Conservation (phyloP, 1,139 yeast genomes). For the Saccharomyces hybrid region DNA sequence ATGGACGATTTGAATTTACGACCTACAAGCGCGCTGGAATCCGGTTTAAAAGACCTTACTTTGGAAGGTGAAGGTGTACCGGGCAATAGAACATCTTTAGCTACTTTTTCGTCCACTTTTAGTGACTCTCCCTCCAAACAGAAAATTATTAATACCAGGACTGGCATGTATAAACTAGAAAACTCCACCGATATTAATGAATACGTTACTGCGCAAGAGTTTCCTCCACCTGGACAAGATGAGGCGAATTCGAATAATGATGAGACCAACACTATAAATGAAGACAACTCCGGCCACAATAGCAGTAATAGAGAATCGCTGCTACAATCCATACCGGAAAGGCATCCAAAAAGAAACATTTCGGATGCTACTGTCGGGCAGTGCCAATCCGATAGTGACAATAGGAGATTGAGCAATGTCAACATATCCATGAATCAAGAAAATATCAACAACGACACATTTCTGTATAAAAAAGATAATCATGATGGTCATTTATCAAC, state of each 20-base stretch:
- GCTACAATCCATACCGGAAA: slow-evolving; percentile 1
- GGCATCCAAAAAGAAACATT: slow-evolving; percentile 2
- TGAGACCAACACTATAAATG: not conserved
- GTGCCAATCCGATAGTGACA: not conserved
- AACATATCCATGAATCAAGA: not conserved
- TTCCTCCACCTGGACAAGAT: slow-evolving; percentile 7
- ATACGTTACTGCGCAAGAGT: slow-evolving; percentile 25
- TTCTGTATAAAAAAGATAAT: not conserved
- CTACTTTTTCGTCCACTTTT: slow-evolving; percentile 20
- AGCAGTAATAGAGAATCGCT: not conserved
- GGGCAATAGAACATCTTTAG: slow-evolving; percentile 15
- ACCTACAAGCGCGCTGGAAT: slow-evolving; percentile 19
- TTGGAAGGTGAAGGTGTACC: slow-evolving; percentile 7
- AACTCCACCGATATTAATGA: slow-evolving; percentile 19
- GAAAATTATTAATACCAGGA: slow-evolving; percentile 1
- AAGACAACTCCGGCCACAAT: not conserved
- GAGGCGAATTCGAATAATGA: not conserved
- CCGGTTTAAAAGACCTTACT: slow-evolving; percentile 14
- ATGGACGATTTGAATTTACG: slow-evolving; percentile 14
- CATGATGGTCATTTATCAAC: not conserved
- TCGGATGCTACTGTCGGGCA: not conserved
- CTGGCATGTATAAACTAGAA: slow-evolving; percentile 20
- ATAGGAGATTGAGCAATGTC: not conserved
- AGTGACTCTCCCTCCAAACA: slow-evolving; percentile 22
- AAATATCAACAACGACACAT: not conserved